Evolutionary conservation across 2,329 filamentous ascomycete species (phyloP).

Genomic region (Exophiala mesophila): DNA sequence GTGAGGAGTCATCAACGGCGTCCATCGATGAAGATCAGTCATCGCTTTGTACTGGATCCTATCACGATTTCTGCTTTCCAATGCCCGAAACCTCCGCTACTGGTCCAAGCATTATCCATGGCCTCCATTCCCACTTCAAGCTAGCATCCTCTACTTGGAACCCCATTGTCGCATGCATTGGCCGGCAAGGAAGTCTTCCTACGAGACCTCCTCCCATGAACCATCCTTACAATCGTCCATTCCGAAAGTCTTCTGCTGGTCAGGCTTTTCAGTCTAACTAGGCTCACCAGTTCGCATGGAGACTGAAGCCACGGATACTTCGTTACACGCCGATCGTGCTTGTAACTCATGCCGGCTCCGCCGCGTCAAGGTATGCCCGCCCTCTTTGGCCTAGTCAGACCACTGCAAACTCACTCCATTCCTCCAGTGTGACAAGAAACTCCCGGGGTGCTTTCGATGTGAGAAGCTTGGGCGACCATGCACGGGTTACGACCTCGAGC

Average conservation of each 20-base stretch:
- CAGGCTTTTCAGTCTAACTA: too few species aligned
- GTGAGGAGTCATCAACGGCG: too few species aligned
- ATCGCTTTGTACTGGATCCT: too few species aligned
- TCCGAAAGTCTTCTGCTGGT: too few species aligned
- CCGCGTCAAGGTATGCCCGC: slow-evolving; percentile 18
- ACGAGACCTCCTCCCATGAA: too few species aligned
- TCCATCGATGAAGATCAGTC: too few species aligned
- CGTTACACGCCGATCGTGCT: slow-evolving; percentile 15
- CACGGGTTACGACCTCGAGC: slow-evolving; percentile 40
- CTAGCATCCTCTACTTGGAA: too few species aligned
- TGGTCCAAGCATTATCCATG: too few species aligned
- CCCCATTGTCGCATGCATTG: too few species aligned
- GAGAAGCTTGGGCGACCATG: slow-evolving; percentile 35
- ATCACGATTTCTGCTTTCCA: slow-evolving; percentile 1
- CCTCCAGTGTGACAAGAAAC: slow-evolving; percentile 38
- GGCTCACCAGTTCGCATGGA: slow-evolving; percentile 10
- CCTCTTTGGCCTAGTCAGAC: background rate
- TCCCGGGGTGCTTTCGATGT: slow-evolving; percentile 37
- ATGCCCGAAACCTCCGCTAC: background rate
- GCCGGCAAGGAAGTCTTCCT: too few species aligned
- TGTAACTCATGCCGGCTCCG: slow-evolving; percentile 22
- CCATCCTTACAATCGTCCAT: too few species aligned
- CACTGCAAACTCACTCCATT: background rate
- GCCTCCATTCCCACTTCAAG: too few species aligned
- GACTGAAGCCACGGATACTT: slow-evolving; percentile 5